These are phyloP conservation scores for Panicum miliaceum DNA, from an alignment of 176 grass and related monocot species.

Conservation along the genomic window DNA sequence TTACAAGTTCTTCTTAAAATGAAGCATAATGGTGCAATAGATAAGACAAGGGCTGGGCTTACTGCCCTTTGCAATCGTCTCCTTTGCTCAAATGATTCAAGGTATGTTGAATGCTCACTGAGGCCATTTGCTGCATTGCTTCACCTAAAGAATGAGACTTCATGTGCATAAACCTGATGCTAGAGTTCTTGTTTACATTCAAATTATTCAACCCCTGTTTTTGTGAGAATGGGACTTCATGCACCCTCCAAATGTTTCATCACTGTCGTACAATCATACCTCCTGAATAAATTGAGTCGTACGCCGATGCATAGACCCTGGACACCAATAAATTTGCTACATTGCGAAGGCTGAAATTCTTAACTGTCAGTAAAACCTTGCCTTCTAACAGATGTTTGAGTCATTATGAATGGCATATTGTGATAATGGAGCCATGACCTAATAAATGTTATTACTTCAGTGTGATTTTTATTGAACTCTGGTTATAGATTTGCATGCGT, in stretches of 20 bases:
- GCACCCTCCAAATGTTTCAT: not conserved
- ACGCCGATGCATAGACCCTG: not conserved
- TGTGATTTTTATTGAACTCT: conserved; percentile 20
- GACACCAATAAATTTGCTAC: conserved; percentile 9
- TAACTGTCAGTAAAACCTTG: not conserved
- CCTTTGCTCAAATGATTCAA: conserved; percentile 97
- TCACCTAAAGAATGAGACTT: conserved; percentile 18
- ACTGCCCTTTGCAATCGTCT: conserved; percentile 97
- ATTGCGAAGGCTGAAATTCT: conserved; percentile 27
- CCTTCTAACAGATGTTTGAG: conserved; percentile 8
- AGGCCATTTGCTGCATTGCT: not conserved
- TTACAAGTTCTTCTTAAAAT: conserved; percentile 99
- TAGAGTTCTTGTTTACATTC: conserved; percentile 26
- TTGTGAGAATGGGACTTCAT: conserved; percentile 14
- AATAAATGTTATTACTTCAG: not conserved
- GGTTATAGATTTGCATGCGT: conserved; percentile 20
- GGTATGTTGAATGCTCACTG: conserved; percentile 50
- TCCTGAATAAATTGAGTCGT: conserved; percentile 27
- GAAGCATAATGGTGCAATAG: conserved; percentile 99
- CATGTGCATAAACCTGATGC: not conserved
- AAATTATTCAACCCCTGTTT: not conserved
- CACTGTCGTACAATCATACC: conserved; percentile 27
- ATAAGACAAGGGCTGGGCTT: conserved; percentile 97
- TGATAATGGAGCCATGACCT: not conserved
- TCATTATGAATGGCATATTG: conserved; percentile 5